Percentiles rank a stretch among this genome's conserved stretches.
These are phyloP conservation scores for Pseudogymnoascus sp. DNA, from an alignment of 2,329 filamentous ascomycete genomes.

Conservation along the genomic window DNA sequence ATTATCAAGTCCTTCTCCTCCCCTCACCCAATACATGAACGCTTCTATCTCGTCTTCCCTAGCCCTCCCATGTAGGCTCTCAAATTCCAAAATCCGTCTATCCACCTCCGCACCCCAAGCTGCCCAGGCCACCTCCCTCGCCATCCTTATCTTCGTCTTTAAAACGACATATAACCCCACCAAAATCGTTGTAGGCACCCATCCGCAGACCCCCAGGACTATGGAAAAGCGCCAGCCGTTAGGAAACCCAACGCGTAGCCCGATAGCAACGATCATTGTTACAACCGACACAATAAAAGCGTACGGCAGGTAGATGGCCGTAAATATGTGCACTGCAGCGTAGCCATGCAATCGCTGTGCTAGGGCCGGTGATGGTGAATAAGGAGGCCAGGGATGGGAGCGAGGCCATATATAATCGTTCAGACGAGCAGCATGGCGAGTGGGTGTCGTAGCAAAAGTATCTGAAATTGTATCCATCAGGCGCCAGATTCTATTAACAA, in stretches of 20 bases:
- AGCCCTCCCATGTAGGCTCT: not conserved
- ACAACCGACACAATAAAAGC: not conserved
- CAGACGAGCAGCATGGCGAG: not conserved
- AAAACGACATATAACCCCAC: not conserved
- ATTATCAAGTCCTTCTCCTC: not conserved
- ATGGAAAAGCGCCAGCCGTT: not conserved
- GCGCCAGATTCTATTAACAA: not conserved
- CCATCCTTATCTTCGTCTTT: not conserved
- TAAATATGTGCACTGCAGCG: not conserved
- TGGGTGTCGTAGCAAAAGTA: not conserved
- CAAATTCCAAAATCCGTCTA: not conserved
- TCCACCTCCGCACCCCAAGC: not conserved
- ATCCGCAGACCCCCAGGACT: not conserved
- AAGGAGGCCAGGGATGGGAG: not conserved
- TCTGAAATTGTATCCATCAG: not conserved
- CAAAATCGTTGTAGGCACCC: not conserved
- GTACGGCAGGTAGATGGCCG: not conserved
- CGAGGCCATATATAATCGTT: not conserved
- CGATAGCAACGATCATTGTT: constrained; percentile 4
- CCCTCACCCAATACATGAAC: not conserved
- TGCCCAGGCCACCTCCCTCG: not conserved
- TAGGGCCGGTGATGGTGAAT: not conserved
- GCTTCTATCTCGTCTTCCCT: not conserved
- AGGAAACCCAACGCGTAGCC: not conserved
- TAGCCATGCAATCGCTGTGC: not conserved